Base-by-base conservation (phyloP, 176 grass and related monocot species). In the Musa beccarii region DNA sequence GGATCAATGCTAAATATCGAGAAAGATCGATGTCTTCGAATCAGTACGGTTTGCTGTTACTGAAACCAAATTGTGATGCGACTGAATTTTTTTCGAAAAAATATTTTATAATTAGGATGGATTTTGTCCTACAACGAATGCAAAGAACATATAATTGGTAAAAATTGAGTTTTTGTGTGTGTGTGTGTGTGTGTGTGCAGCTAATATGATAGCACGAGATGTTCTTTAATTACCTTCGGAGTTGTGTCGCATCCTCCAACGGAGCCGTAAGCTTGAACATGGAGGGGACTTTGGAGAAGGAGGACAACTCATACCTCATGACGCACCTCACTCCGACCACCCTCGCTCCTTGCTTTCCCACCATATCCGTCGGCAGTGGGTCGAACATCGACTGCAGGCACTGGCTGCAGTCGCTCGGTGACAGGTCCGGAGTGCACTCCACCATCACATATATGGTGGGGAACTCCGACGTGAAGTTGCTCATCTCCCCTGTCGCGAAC, bases 341-440 rank as follows among this genome's bases (percentile, higher is more conserved):
- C 57, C 71, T 23, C 7, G 59, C 79, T 8, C 79, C 79, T 75
- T 26, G 1, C 17, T 5, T 66, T 17, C 79, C 71, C 4, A 29
- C 57, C 11, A 74, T 24, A 24, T 12, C 10, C 1, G 17, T 1
- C 0, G 51, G 29, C 9, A 75, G 21, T 3, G 59, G 11, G 19
- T 52, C 43, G 62, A 82, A 51, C 19, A 67, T 49, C 11, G 24
- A 6, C 23, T 59, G 26, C 12, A 82, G 25, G 49, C 79, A 82
- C 22, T 16, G 2, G 8, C 3, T 24, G 49, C 79, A 82, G 3
- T 73, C 1, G 8, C 9, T 16, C 8, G 26, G 13, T 19, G 79
- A 75, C 24, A 82, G 16, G 59, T 66, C 59, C 19, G 71, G 79
- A 25, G 49, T 68, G 71, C 80, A 82, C 71, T 82, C 71, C 17